These are phyloP conservation scores for Musa balbisiana DNA, from an alignment of 202 grass and related monocot species.

Conservation along the genomic window DNA sequence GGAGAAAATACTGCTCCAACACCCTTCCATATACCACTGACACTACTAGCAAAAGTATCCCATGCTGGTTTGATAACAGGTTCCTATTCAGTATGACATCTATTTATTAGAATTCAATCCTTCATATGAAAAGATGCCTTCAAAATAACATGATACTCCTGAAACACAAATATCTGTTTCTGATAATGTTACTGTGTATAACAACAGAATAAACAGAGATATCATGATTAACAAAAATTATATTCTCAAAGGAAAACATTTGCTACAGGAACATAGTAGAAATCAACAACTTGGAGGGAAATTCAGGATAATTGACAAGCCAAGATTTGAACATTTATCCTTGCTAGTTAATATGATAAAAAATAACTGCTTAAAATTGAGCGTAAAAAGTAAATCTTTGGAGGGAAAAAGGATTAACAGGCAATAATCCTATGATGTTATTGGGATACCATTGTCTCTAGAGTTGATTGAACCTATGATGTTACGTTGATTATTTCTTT, in stretches of 20 bases:
- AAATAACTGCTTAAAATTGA: too few species aligned
- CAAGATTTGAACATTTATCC: background rate
- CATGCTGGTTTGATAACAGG: conserved; percentile 84
- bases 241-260: background rate
- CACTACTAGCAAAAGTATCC: conserved; percentile 89
- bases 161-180: background rate
- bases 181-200: background rate
- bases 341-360: background rate
- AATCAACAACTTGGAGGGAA: background rate
- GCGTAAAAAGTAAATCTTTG: too few species aligned
- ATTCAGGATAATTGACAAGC: background rate
- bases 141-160: background rate
- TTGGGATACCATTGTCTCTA: too few species aligned
- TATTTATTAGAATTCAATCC: background rate
- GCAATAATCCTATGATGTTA: too few species aligned
- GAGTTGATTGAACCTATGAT: too few species aligned
- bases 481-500: too few species aligned
- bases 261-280: background rate
- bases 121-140: background rate
- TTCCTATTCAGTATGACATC: conserved; percentile 37
- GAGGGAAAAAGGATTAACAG: too few species aligned
- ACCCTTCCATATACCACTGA: conserved; percentile 91
- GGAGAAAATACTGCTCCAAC: conserved; percentile 82
- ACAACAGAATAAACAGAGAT: background rate
- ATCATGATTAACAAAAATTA: background rate